Percentiles rank a stretch among this genome's conserved stretches.
These are phyloP conservation scores for Phytophthora vignae DNA, from an alignment of 352 stramenopile genomes.

Conservation along the genomic window DNA sequence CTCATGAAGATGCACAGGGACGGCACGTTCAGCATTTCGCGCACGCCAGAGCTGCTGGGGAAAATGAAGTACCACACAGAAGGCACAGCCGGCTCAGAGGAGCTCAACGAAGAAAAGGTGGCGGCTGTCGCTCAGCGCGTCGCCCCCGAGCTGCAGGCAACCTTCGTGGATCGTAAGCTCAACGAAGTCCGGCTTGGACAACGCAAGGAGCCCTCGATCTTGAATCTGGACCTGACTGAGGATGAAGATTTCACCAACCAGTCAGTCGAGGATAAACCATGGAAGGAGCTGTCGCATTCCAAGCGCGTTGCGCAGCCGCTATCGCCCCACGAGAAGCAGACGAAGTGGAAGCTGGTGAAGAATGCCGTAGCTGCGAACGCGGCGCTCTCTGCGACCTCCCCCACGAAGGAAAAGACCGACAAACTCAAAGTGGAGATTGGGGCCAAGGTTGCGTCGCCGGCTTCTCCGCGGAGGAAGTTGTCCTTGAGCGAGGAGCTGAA, in stretches of 20 bases:
- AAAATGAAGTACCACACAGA: slow-evolving; percentile 79
- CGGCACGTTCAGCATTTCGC: slow-evolving; percentile 78
- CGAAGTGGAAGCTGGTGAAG: slow-evolving; percentile 64
- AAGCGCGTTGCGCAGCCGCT: slow-evolving; percentile 55
- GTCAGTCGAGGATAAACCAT: slow-evolving; percentile 38
- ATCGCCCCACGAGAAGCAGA: slow-evolving; percentile 65
- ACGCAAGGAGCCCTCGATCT: slow-evolving; percentile 56
- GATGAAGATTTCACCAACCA: slow-evolving; percentile 30
- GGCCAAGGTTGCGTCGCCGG: slow-evolving; percentile 26
- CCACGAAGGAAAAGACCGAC: slow-evolving; percentile 9
- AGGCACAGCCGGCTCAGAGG: slow-evolving; percentile 57
- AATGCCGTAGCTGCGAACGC: slow-evolving; percentile 13
- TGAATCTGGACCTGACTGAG: slow-evolving; percentile 44
- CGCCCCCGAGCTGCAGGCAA: slow-evolving; percentile 44
- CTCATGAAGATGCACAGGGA: slow-evolving; percentile 83
- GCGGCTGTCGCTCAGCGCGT: slow-evolving; percentile 33
- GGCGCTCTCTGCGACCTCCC: slow-evolving; percentile 11
- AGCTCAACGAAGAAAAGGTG: slow-evolving; percentile 51
- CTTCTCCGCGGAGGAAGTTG: slow-evolving; percentile 49
- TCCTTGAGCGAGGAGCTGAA: slow-evolving; percentile 75
- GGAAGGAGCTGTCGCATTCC: slow-evolving; percentile 66
- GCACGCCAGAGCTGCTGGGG: slow-evolving; percentile 70
- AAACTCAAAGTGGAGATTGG: slow-evolving; percentile 54
- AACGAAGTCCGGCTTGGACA: slow-evolving; percentile 71
- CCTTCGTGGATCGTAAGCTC: slow-evolving; percentile 55